Conservation (phyloP, 805 yeast species). For the Metschnikowia continentalis region DNA sequence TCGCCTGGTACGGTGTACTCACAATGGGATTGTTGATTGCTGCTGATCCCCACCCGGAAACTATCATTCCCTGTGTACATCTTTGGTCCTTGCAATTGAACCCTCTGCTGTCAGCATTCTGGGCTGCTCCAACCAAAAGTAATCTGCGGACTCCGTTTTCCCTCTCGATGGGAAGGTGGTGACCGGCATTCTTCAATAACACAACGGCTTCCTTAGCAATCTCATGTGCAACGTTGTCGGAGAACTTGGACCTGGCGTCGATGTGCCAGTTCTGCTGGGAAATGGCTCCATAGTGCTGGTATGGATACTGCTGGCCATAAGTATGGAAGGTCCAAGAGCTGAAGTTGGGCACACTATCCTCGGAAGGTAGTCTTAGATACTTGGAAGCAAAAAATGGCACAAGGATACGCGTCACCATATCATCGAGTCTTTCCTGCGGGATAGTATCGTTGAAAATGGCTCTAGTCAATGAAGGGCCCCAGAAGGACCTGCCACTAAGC, state of each 20-base stretch:
- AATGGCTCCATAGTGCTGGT: constrained; percentile 51
- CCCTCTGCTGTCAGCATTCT: constrained; percentile 49
- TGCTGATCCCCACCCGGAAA: constrained; percentile 66
- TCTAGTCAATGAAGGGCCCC: constrained; percentile 55
- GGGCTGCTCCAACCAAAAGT: constrained; percentile 50
- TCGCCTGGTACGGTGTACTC: constrained; percentile 56
- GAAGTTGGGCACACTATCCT: constrained; percentile 47
- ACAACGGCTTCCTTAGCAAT: constrained; percentile 58
- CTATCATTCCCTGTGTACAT: constrained; percentile 50
- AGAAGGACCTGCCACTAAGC: constrained; percentile 49
- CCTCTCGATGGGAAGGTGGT: constrained; percentile 47
- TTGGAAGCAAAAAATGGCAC: constrained; percentile 52
- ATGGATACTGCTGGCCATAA: constrained; percentile 51
- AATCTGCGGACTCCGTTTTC: constrained; percentile 40
- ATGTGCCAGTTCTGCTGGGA: constrained; percentile 51
- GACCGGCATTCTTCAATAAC: constrained; percentile 49
- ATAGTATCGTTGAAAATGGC: constrained; percentile 55
- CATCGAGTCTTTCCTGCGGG: constrained; percentile 50
- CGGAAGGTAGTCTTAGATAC: constrained; percentile 33
- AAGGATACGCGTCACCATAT: constrained; percentile 57
- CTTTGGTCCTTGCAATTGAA: constrained; percentile 51
- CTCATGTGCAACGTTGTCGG: constrained; percentile 46
- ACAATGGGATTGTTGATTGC: constrained; percentile 53
- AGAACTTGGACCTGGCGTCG: constrained; percentile 47
- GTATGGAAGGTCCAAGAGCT: constrained; percentile 57